phyloP scores from a whole-genome alignment of 306 rosid genomes.

The Rosa multiflora region DNA sequence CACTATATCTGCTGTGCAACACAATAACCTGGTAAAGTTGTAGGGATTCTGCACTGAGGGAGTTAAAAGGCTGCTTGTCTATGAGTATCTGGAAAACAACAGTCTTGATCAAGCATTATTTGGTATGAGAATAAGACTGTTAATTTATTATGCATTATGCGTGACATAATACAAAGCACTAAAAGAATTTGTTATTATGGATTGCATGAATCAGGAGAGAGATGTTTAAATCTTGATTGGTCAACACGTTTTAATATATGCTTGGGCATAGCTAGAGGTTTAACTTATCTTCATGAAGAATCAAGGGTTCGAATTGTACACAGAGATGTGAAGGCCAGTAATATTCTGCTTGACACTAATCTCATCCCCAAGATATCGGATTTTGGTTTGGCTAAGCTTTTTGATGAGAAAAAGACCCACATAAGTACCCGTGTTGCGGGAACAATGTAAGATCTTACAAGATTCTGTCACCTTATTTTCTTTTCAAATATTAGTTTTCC shows the following conservation, averaged over 20 bases:
- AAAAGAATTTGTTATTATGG: neutral
- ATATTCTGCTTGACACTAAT: slow-evolving; percentile 62
- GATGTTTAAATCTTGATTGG: slow-evolving; percentile 50
- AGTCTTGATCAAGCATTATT: slow-evolving; percentile 88
- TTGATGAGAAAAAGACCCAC: slow-evolving; percentile 72
- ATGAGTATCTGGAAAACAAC: slow-evolving; percentile 73
- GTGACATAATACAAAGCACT: neutral
- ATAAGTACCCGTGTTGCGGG: slow-evolving; percentile 79
- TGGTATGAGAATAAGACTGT: slow-evolving; percentile 41
- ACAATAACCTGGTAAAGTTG: slow-evolving; percentile 72
- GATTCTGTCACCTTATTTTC: slow-evolving; percentile 3
- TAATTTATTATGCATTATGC: slow-evolving; percentile 10
- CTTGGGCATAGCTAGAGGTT: slow-evolving; percentile 72
- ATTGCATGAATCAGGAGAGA: slow-evolving; percentile 39
- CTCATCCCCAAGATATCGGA: slow-evolving; percentile 77
- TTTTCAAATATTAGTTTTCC: slow-evolving; percentile 1
- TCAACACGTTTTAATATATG: slow-evolving; percentile 65
- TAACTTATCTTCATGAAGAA: slow-evolving; percentile 76
- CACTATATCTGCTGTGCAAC: slow-evolving; percentile 79
- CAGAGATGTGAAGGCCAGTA: slow-evolving; percentile 83
- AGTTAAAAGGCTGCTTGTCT: slow-evolving; percentile 64
- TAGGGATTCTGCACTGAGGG: slow-evolving; percentile 78
- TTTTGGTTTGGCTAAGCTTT: slow-evolving; percentile 79
- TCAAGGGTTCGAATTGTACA: slow-evolving; percentile 69
- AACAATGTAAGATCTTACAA: slow-evolving; percentile 56